Evolutionary conservation across 2,329 filamentous ascomycete genomes (phyloP), one percentile per base, ranked within the genome.

Genomic region (Helotiales sp.): DNA sequence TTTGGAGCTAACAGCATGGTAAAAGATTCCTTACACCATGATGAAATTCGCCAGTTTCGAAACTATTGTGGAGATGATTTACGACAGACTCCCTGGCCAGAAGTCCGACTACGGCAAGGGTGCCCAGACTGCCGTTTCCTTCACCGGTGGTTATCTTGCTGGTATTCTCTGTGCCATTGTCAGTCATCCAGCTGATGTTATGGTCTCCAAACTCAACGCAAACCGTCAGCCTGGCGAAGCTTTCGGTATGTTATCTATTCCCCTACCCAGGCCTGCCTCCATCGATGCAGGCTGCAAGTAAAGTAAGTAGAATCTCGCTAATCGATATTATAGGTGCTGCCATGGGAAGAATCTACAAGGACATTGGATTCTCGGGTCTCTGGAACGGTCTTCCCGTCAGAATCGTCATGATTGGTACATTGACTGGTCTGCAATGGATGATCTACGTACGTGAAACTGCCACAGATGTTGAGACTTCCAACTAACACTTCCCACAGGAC

Each of bases 31-130:
- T 1, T 93, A 93, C 80, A 94, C 90, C 6, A 93, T 93, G 91
- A 93, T 93, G 88, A 96, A 97, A 84, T 97, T 97, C 78, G 93
- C 93, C 37, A 94, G 92, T 1, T 97, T 97, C 74, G 93, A 97
- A 82, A 93, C 90, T 22, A 93, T 94, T 67, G 93, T 97, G 65
- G 91, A 92, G 77, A 88, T 88, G 84, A 97, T 97, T 75, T 97
- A 97, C 79, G 82, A 84, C 57, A 84, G 87, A 40, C 85, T 97
- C 6, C 93, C 93, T 0, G 91, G 92, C 22, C 80, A 83, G 55
- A 97, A 97, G 83, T 85, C 83, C 70, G 91, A 94, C 77, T 97
- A 96, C 80, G 83, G 89, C 78, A 94, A 93, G 80, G 87, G 86
- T 45, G 88, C 91, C 0, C 93, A 97, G 82, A 97, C 93, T 1